A percentile compares a stretch with the other conserved stretches of the same genome.
Conservation (phyloP, 768 basidiomycete species). For the Pleurotus sapidus region DNA sequence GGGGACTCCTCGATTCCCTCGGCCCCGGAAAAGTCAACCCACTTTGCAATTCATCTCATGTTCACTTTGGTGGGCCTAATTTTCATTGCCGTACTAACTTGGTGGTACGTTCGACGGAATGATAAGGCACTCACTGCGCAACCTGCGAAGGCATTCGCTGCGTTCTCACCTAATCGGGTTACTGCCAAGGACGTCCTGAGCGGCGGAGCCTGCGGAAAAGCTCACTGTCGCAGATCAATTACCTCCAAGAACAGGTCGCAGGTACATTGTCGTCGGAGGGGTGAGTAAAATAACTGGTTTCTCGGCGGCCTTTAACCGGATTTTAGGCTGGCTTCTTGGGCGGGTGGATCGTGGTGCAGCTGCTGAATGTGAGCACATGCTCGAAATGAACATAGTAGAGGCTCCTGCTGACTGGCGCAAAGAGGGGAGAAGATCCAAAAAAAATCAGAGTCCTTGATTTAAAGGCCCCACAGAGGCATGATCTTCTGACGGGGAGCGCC, state of each 20-base stretch:
- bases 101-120: slow-evolving; percentile 45
- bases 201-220: slow-evolving; percentile 17
- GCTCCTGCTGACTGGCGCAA: neutral
- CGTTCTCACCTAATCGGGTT: slow-evolving; percentile 52
- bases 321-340: slow-evolving; percentile 70
- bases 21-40: no score
- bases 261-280: slow-evolving; percentile 77
- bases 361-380: slow-evolving; percentile 30
- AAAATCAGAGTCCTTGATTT: slow-evolving; percentile 69
- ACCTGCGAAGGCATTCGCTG: slow-evolving; percentile 39
- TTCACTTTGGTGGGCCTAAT: no score
- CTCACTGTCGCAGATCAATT: slow-evolving; percentile 44
- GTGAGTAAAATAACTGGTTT: slow-evolving; percentile 33
- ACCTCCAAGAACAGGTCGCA: slow-evolving; percentile 67
- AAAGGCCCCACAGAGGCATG: slow-evolving; percentile 53
- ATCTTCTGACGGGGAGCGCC: slow-evolving; percentile 50
- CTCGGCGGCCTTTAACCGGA: neutral
- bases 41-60: no score
- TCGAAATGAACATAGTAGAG: neutral
- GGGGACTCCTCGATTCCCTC: no score
- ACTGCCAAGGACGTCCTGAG: slow-evolving; percentile 39
- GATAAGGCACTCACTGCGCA: slow-evolving; percentile 50
- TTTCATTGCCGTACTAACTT: slow-evolving; percentile 10
- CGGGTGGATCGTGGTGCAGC: slow-evolving; percentile 71
- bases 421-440: slow-evolving; percentile 68